Percentiles rank a stretch among this genome's conserved stretches.
phyloP scores from a whole-genome alignment of 768 basidiomycete genomes.

The Favolaschia claudopus region DNA sequence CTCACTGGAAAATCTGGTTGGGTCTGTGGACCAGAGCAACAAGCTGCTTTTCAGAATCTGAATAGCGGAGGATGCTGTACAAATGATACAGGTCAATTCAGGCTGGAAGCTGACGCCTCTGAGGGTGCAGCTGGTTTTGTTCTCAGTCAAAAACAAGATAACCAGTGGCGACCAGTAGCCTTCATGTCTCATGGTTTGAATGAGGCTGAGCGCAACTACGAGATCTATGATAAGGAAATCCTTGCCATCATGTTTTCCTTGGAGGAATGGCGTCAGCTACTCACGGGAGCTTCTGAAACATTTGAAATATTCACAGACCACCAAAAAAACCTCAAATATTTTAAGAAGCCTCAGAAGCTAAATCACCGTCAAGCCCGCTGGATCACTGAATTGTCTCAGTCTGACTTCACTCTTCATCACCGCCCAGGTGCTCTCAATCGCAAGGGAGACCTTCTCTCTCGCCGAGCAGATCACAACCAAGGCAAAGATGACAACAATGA shows the following conservation, averaged over 20 bases:
- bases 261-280: slow-evolving; percentile 18
- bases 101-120: slow-evolving; percentile 13
- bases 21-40: not conserved
- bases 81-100: not conserved
- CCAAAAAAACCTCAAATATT: no score
- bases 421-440: no score
- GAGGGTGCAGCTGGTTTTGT: slow-evolving; percentile 1
- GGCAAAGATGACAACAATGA: slow-evolving; percentile 3
- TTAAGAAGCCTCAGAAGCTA: no score
- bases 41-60: not conserved
- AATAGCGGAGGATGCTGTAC: not conserved
- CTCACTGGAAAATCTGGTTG: not conserved
- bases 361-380: no score
- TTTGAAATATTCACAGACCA: slow-evolving; percentile 23
- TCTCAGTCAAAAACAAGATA: not conserved
- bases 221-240: slow-evolving; percentile 29
- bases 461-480: not conserved
- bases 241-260: slow-evolving; percentile 26
- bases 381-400: no score
- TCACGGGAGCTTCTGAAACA: slow-evolving; percentile 16
- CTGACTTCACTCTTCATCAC: not conserved
- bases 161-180: slow-evolving; percentile 11
- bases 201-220: slow-evolving; percentile 18
- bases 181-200: slow-evolving; percentile 16
- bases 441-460: no score